Evolutionary conservation across 345 rosid species (phyloP).

Genomic region (Syzygium jambos): DNA sequence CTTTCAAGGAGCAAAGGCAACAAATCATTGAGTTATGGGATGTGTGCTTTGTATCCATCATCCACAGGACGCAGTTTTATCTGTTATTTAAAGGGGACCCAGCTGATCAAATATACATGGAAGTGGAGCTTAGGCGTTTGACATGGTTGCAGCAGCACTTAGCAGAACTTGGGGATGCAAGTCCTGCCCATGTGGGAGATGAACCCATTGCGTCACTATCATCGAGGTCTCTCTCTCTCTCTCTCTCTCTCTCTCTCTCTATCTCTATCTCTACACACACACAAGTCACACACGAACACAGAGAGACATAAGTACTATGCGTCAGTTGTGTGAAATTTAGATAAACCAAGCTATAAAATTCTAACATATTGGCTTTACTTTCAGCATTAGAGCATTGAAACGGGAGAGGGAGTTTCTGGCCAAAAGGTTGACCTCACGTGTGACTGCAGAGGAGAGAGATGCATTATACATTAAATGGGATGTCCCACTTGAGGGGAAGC

Average conservation of each 20-base stretch:
- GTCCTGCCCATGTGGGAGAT: slow-evolving; percentile 67
- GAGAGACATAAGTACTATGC: not conserved
- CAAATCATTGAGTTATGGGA: slow-evolving; percentile 95
- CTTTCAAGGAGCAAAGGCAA: slow-evolving; percentile 83
- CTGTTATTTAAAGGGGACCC: slow-evolving; percentile 88
- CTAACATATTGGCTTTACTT: not conserved
- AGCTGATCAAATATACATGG: slow-evolving; percentile 97
- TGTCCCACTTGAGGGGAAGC: slow-evolving; percentile 93
- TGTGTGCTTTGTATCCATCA: slow-evolving; percentile 73
- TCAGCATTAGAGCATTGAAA: slow-evolving; percentile 73
- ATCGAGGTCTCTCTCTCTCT: slow-evolving; percentile 41
- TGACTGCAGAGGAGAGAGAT: slow-evolving; percentile 77
- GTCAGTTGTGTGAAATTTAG: not conserved
- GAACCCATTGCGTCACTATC: slow-evolving; percentile 68
- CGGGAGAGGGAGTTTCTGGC: slow-evolving; percentile 94
- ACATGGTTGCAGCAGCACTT: slow-evolving; percentile 96
- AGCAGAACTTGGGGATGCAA: slow-evolving; percentile 79
- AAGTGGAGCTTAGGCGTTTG: slow-evolving; percentile 93
- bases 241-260: not conserved
- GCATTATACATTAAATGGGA: slow-evolving; percentile 80
- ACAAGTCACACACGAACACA: not conserved
- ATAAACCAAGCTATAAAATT: not conserved
- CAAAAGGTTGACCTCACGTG: slow-evolving; percentile 64
- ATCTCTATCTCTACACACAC: too few species aligned
- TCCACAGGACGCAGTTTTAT: slow-evolving; percentile 94